Evolutionary conservation across 2,329 filamentous ascomycete genomes (phyloP).

Genomic region (Penicillium sp.): DNA sequence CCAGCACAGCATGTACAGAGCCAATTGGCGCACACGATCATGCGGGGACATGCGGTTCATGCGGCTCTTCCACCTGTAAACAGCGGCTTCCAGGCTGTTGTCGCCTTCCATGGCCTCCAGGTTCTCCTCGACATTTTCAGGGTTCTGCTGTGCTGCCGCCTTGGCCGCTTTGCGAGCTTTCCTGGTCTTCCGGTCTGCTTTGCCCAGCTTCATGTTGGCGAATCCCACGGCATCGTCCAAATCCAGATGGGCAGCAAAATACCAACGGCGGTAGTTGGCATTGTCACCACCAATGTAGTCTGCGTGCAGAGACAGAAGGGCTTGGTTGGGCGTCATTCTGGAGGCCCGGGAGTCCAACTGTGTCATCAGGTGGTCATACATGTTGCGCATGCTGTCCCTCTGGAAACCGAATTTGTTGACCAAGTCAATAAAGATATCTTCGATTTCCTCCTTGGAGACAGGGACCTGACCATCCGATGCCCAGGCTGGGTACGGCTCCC

Average conservation of each 20-base stretch:
- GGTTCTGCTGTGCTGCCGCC: slow-evolving; percentile 57
- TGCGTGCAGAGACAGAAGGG: slow-evolving; percentile 84
- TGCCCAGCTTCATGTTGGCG: slow-evolving; percentile 80
- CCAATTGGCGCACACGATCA: slow-evolving; percentile 83
- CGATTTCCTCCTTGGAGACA: slow-evolving; percentile 93
- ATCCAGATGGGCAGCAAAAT: slow-evolving; percentile 94
- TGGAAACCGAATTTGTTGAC: slow-evolving; percentile 97
- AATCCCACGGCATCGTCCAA: slow-evolving; percentile 93
- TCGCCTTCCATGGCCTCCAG: slow-evolving; percentile 88
- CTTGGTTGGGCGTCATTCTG: slow-evolving; percentile 97
- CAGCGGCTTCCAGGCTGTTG: slow-evolving; percentile 90
- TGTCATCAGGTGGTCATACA: slow-evolving; percentile 98
- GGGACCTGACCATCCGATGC: slow-evolving; percentile 95
- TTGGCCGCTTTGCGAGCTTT: slow-evolving; percentile 78
- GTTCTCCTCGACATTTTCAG: slow-evolving; percentile 66
- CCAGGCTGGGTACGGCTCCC: slow-evolving; percentile 96
- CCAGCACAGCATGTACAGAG: slow-evolving; percentile 89
- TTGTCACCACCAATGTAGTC: slow-evolving; percentile 99
- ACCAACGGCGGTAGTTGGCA: slow-evolving; percentile 97
- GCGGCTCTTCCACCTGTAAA: slow-evolving; percentile 95
- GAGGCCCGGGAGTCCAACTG: slow-evolving; percentile 90
- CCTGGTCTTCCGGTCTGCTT: slow-evolving; percentile 67
- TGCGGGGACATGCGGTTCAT: slow-evolving; percentile 99
- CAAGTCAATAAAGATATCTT: slow-evolving; percentile 93
- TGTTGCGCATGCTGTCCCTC: slow-evolving; percentile 98